These are phyloP conservation scores for Botryosphaeria dothidea DNA, from an alignment of 2,329 filamentous ascomycete species.

Conservation along the genomic window DNA sequence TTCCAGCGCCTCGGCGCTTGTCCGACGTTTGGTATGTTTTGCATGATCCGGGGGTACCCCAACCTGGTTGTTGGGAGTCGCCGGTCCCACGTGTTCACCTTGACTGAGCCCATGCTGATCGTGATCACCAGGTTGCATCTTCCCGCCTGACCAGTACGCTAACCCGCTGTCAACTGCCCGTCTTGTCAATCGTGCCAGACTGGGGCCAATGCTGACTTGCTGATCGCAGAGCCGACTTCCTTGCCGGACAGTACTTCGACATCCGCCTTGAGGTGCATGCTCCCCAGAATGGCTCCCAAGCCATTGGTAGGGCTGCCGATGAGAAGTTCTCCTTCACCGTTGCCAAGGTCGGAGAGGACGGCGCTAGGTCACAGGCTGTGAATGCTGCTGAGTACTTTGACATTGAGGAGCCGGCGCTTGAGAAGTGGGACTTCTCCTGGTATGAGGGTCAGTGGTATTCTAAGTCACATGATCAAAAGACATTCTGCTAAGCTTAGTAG, in stretches of 20 bases:
- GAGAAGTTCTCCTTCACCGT: constrained; percentile 76
- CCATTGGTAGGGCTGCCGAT: constrained; percentile 70
- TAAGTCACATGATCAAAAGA: neutral
- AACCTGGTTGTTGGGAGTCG: neutral
- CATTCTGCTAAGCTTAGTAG: constrained; percentile 30
- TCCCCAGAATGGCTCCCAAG: constrained; percentile 76
- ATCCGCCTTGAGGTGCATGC: constrained; percentile 81
- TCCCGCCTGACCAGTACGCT: constrained; percentile 59
- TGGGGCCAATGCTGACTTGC: neutral
- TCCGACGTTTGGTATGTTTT: constrained; percentile 51
- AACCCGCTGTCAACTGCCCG: constrained; percentile 2
- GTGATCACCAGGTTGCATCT: constrained; percentile 45
- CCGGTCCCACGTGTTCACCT: neutral
- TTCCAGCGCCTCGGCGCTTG: constrained; percentile 58
- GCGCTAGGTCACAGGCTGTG: constrained; percentile 47
- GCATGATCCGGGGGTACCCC: neutral
- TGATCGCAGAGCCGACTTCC: constrained; percentile 66
- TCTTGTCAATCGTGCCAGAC: neutral
- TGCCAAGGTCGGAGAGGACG: constrained; percentile 59
- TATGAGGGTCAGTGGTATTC: constrained; percentile 60
- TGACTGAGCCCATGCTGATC: constrained; percentile 22
- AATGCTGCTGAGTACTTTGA: constrained; percentile 67
- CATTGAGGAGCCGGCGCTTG: constrained; percentile 69
- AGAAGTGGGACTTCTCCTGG: constrained; percentile 83
- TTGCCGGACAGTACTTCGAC: constrained; percentile 82